Percentiles rank a stretch among this genome's conserved stretches.
Conservation (phyloP, 768 basidiomycete genomes). For the Mycena alexandri region DNA sequence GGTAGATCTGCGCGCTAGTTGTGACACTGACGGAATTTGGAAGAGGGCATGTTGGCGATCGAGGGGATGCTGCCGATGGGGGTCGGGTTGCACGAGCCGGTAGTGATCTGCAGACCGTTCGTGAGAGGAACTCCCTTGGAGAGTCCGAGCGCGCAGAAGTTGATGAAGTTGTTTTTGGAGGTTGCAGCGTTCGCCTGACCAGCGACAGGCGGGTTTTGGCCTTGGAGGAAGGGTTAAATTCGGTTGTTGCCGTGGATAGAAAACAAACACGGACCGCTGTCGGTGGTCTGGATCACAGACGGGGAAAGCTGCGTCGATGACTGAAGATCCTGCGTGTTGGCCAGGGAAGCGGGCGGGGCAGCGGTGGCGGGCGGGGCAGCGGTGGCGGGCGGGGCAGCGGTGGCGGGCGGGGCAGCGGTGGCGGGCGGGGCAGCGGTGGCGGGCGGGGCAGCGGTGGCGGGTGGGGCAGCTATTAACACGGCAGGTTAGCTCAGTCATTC, state of each 20-base stretch:
- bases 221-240: not conserved
- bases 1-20: too few relatives aligned
- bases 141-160: conserved; percentile 9
- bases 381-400: too few relatives aligned
- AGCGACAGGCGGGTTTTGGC: conserved; percentile 8
- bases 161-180: conserved; percentile 24
- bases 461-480: too few relatives aligned
- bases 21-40: conserved; percentile 53
- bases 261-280: not conserved
- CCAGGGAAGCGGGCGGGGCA: too few relatives aligned
- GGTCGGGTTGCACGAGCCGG: conserved; percentile 69
- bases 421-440: too few relatives aligned
- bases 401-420: too few relatives aligned
- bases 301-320: not conserved
- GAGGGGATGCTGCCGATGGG: conserved; percentile 68
- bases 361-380: too few relatives aligned
- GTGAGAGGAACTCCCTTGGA: conserved; percentile 63
- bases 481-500: too few relatives aligned
- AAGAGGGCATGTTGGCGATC: conserved; percentile 61
- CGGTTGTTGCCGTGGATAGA: too few relatives aligned
- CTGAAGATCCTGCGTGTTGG: not conserved
- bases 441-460: too few relatives aligned
- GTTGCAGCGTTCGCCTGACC: not conserved
- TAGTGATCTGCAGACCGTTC: conserved; percentile 63
- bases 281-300: not conserved